Conservation (phyloP, 2,329 filamentous ascomycete genomes). For the Fusarium sublunatum region DNA sequence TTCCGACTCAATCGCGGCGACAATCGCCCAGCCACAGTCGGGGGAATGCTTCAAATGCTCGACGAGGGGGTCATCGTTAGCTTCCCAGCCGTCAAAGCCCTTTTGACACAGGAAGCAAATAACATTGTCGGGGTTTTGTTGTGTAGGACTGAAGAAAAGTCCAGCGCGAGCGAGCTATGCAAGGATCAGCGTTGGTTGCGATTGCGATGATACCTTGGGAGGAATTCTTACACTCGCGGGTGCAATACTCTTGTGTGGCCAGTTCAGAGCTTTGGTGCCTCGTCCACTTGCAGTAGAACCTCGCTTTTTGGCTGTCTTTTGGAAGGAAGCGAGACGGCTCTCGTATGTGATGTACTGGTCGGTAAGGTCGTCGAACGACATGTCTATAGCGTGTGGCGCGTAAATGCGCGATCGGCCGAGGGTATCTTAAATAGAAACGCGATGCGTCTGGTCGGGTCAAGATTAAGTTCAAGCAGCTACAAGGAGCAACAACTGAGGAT, state of each 20-base stretch:
- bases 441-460: constrained; percentile 26
- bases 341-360: constrained; percentile 72
- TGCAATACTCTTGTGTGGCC: constrained; percentile 74
- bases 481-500: constrained; percentile 11
- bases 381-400: constrained; percentile 41
- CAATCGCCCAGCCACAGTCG: constrained; percentile 88
- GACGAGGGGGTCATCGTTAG: constrained; percentile 80
- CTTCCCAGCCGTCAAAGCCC: constrained; percentile 91
- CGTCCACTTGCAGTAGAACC: constrained; percentile 69
- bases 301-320: constrained; percentile 74
- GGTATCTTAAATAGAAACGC: constrained; percentile 32
- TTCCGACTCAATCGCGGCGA: constrained; percentile 70
- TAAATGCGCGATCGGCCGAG: constrained; percentile 33
- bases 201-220: constrained; percentile 9
- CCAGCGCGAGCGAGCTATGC: constrained; percentile 86
- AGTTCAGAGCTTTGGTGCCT: constrained; percentile 69
- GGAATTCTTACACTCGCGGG: constrained; percentile 47
- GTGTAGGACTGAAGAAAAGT: constrained; percentile 86
- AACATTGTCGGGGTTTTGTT: constrained; percentile 84
- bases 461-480: constrained; percentile 13
- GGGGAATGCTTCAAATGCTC: constrained; percentile 89
- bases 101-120: constrained; percentile 89
- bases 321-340: constrained; percentile 84
- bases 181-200: constrained; percentile 38
- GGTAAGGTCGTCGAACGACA: constrained; percentile 53